Conservation (phyloP, 1,139 yeast genomes). For the Nakaseomyces bracarensis region DNA sequence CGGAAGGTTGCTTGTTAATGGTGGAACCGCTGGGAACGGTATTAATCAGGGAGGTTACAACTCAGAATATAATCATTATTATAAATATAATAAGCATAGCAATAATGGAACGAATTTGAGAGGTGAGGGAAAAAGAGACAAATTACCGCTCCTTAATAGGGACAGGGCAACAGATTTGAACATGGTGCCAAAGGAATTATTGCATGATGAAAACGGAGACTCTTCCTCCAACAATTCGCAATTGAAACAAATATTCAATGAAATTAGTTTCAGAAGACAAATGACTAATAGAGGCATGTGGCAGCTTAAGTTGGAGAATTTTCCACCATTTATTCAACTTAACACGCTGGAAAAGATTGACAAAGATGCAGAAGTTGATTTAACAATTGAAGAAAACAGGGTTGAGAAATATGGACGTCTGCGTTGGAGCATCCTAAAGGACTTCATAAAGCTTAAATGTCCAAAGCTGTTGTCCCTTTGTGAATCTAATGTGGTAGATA, state of each 20-base stretch:
- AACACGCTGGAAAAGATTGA: conserved; percentile 15
- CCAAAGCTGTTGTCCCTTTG: conserved; percentile 21
- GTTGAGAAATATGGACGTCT: conserved; percentile 27
- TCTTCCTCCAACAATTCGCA: conserved; percentile 12
- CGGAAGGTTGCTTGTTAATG: background rate
- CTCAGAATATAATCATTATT: background rate
- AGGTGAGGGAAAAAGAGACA: conserved; percentile 5
- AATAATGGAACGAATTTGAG: conserved; percentile 1
- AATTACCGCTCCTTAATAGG: conserved; percentile 11
- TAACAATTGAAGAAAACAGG: conserved; percentile 12
- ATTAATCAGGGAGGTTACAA: background rate
- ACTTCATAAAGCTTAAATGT: conserved; percentile 29
- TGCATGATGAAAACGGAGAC: conserved; percentile 11
- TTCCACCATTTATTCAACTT: conserved; percentile 29
- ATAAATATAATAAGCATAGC: background rate
- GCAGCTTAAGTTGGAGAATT: conserved; percentile 27
- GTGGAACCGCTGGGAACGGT: background rate
- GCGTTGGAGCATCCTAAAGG: conserved; percentile 31
- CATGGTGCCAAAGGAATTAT: conserved; percentile 17
- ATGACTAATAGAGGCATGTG: conserved; percentile 32
- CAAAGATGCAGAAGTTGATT: conserved; percentile 8
- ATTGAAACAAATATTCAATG: conserved; percentile 28
- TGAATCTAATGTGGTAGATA: conserved; percentile 9
- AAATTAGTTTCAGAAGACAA: conserved; percentile 29
- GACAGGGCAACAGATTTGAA: conserved; percentile 8